Percentiles rank a stretch among this genome's conserved stretches.
phyloP scores from a whole-genome alignment of 192 early-diverging fungal genomes.

The Coemansia sp. region DNA sequence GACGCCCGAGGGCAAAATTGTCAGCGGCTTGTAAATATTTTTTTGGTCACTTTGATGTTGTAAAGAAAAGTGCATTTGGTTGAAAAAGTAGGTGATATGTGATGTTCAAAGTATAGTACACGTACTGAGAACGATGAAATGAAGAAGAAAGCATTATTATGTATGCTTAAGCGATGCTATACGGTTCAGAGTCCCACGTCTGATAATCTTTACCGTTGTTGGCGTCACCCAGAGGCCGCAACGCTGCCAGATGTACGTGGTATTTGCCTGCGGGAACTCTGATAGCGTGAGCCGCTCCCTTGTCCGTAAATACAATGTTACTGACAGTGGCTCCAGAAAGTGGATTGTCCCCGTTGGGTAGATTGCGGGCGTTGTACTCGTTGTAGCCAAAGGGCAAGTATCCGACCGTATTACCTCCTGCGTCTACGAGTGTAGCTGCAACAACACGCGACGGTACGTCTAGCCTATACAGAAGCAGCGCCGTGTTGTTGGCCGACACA shows the following conservation, averaged over 20 bases:
- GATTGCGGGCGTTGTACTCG: conserved; percentile 23
- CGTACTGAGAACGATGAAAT: not conserved
- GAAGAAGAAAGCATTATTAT: not conserved
- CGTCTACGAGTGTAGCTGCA: conserved; percentile 21
- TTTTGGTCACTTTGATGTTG: not conserved
- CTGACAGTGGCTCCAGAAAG: conserved; percentile 8
- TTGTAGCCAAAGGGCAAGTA: conserved; percentile 34
- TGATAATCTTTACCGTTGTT: conserved; percentile 41
- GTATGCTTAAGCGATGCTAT: conserved; percentile 18
- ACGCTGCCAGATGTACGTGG: conserved; percentile 26
- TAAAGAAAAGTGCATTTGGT: not conserved
- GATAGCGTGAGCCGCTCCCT: not conserved
- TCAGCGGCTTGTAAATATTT: conserved; percentile 2
- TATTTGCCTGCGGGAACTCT: conserved; percentile 45
- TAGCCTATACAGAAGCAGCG: conserved; percentile 9
- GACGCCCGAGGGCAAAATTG: conserved; percentile 45
- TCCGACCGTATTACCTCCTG: conserved; percentile 24
- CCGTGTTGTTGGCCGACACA: conserved; percentile 3
- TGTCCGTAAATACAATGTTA: conserved; percentile 27
- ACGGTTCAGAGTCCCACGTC: conserved; percentile 44
- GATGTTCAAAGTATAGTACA: not conserved
- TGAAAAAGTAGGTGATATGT: not conserved
- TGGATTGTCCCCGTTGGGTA: conserved; percentile 9
- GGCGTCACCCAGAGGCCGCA: conserved; percentile 47
- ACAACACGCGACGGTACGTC: conserved; percentile 34